Percentiles rank a stretch among this genome's conserved stretches.
Evolutionary conservation across 2,329 filamentous ascomycete genomes (phyloP).

Genomic region (Apiospora marii): DNA sequence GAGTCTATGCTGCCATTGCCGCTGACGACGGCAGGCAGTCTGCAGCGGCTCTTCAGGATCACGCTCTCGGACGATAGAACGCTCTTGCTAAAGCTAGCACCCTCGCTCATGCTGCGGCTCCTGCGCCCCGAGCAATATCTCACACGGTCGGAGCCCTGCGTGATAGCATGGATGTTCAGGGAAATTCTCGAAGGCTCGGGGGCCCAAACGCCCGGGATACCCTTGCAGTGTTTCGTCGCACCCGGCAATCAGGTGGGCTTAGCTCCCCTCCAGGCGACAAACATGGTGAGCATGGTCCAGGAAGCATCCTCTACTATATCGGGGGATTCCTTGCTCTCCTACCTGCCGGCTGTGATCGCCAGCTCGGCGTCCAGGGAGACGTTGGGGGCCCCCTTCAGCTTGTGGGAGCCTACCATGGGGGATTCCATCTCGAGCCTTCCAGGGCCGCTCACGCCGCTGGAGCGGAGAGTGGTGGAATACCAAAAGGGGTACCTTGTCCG

Average conservation of each 20-base stretch:
- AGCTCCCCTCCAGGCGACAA: not conserved
- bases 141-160: conserved; percentile 52
- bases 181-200: conserved; percentile 29
- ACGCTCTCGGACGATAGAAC: conserved; percentile 50
- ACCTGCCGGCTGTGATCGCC: conserved; percentile 51
- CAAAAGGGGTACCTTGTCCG: conserved; percentile 57
- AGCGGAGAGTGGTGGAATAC: conserved; percentile 51
- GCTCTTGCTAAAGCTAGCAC: conserved; percentile 53
- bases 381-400: conserved; percentile 49
- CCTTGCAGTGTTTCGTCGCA: not conserved
- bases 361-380: conserved; percentile 43
- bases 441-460: conserved; percentile 42
- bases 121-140: conserved; percentile 56
- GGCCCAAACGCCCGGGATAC: not conserved
- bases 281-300: not conserved
- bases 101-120: conserved; percentile 50
- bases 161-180: conserved; percentile 54
- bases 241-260: not conserved
- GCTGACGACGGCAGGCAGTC: conserved; percentile 34
- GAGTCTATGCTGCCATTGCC: conserved; percentile 39
- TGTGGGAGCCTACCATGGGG: conserved; percentile 50
- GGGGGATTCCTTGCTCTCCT: conserved; percentile 36
- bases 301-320: not conserved
- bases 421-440: conserved; percentile 47
- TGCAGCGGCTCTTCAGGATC: conserved; percentile 53